Evolutionary conservation across 176 grass and related monocot species (phyloP), one percentile per base, ranked within the genome.

Genomic region (Raddia guianensis): DNA sequence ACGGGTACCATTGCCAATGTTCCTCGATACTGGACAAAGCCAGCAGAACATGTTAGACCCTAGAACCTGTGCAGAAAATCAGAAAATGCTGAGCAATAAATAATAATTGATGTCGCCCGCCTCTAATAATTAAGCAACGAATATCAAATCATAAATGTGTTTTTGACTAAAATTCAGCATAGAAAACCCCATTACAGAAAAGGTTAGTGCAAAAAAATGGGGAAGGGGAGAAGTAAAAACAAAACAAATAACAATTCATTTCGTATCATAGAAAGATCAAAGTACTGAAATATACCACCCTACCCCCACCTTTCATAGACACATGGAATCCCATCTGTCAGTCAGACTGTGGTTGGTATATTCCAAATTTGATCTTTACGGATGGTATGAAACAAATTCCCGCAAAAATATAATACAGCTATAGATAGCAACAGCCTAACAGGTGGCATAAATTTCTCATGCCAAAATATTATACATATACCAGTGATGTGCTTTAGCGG

Each of bases 41-140:
- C 95, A 98, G 87, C 86, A 94, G 9, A 93, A 75, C 34, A 92
- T 74, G 71, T 92, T 98, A 18, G 81, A 84, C 51, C 95, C 95
- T 72, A 98, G 68, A 7, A 98, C 88, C 95, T 91, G 84, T 55
- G 16, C 40, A 62, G 16, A 70, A 79, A 67, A 51, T 32, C 33
- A 51, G 1, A 72, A 74, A 88, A 54, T 43, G 19, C 44, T 21
- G 9, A 46, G 47, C 77, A 46, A 55, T n/a, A 7, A 34, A 27
- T 60, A 44, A 43, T 74, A 52, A 52, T 35, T 32, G 15, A 76
- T 66, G 15, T 50, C 9, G 3, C 37, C 16, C 71, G 18, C 18
- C 78, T 82, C 55, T 64, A 67, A 49, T 54, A 46, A 63, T 40
- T 73, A 48, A 65, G 42, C 52, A 42, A 82, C 8, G 42, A 72